Base-by-base conservation (phyloP, 192 early-diverging fungal genomes). In the Rhizophagus clarus region DNA sequence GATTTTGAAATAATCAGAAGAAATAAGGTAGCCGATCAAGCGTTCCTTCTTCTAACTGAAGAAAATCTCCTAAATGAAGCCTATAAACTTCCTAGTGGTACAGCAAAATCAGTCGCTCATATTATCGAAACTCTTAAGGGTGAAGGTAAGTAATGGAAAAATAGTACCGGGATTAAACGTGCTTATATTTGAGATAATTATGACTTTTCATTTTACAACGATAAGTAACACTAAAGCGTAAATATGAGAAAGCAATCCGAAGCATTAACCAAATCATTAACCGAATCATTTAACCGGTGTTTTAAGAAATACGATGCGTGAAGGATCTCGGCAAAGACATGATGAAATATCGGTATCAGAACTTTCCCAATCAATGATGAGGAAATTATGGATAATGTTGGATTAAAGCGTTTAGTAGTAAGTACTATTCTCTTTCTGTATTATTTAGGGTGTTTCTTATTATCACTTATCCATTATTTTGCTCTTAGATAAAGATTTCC, bases 171-270 rank as follows among this genome's bases (percentile, higher is more conserved):
- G 17, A 31, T n/a, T n/a, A n/a, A n/a, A n/a, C n/a, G 34, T 34
- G 51, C 51, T 32, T 60, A 74, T 20, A 45, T 72, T 72, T 40
- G 40, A 45, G 1, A 3, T 26, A 73, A 73, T n/a, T 73, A 1
- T 49, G 22, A 17, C 29, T 63, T 76, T 72, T 40, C 22, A 8
- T 72, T 62, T 73, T 73, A 73, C n/a, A n/a, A n/a, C n/a, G n/a
- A n/a, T 51, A 22, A 76, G 61, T 62, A 56, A 63, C 56, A 31
- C 24, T 62, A 76, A 76, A 76, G n/a, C 74, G 74, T 76, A 76
- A 76, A 62, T 34, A 62, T 61, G 74, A 76, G 34, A 61, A 62
- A 34, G 37, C 70, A 45, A n/a, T n/a, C 34, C 56, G 74, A 62
- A 34, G 4, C 4, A n/a, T 63, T 76, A 62, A 37, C 11, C 8